Base-by-base conservation (phyloP, 2,329 filamentous ascomycete genomes). In the Pseudohalonectria lignicola region DNA sequence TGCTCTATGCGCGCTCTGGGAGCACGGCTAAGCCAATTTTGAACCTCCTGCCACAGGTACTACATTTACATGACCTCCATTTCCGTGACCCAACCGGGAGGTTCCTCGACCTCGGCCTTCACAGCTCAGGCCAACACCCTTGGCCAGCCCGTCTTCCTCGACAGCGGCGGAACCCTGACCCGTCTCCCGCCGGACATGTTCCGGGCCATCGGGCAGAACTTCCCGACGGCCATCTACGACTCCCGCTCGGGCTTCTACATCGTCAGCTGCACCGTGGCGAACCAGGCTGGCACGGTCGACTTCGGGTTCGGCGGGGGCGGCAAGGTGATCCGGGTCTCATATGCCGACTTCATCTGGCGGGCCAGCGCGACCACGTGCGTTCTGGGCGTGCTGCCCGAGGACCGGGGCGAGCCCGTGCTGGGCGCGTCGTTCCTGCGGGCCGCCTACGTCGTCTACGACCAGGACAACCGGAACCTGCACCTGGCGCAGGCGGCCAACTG, bases 121-220 rank as follows among this genome's bases (percentile, higher is more conserved):
- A 53, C 52, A 29, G 42, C 38, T 10, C 31, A 35, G 8, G 42
- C 40, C 19, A 47, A 43, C 7, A 34, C 49, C 41, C 59, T 58
- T 29, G 56, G 64, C 13, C 46, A 64, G 8, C 55, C 64, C 20
- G 66, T 73, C 21, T 66, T 78, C 36, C 65, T 83, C 19, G 79
- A 83, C 56, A 79, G 74, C 12, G 82, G 82, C 40, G 79, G 74
- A 43, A 81, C 75, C 31, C 61, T 83, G 39, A 80, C 73, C 54
- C 75, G 79, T 44, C 66, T 86, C 2, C 82, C 82, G 3, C 60
- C 72, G 42, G 50, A 61, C 23, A 55, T 82, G 41, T 68, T 74
- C 41, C 44, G 57, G 20, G 47, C 54, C 23, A 58, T 78, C 25
- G 62, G 60, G 50, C 41, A 55, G 37, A 51, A 62, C 47, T 42